Evolutionary conservation across 768 basidiomycete species (phyloP).

Genomic region (Trametes elegans): DNA sequence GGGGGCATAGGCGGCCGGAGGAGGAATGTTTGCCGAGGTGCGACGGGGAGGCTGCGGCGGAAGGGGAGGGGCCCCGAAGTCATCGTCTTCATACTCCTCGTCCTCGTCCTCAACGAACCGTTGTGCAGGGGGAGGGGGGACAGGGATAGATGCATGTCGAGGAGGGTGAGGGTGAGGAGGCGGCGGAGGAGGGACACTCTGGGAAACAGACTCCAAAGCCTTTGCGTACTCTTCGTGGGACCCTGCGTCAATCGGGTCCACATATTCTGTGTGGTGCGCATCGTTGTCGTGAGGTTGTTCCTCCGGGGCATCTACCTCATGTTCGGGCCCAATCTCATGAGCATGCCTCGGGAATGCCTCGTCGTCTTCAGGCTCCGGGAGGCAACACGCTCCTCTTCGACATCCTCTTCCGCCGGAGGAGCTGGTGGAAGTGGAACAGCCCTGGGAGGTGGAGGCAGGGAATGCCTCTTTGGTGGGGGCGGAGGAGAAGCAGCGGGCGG

Average conservation of each 20-base stretch:
- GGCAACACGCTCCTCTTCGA: background rate
- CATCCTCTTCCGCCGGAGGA: background rate
- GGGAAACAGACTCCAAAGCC: too few species aligned
- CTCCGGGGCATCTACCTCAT: slow-evolving; percentile 3
- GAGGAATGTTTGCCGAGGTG: background rate
- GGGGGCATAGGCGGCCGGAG: slow-evolving; percentile 3
- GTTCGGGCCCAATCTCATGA: slow-evolving; percentile 3
- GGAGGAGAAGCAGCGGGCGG: slow-evolving; percentile 7
- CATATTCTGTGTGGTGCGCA: background rate
- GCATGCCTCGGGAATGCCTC: slow-evolving; percentile 2
- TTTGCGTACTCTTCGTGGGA: background rate
- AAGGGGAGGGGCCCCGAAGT: background rate
- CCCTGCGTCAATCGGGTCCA: background rate
- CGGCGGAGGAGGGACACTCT: slow-evolving; percentile 6
- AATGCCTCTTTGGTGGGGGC: background rate
- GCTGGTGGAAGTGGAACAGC: slow-evolving; percentile 7
- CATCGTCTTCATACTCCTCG: slow-evolving; percentile 4
- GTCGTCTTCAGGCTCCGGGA: slow-evolving; percentile 8
- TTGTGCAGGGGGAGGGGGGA: background rate
- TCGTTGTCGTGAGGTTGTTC: background rate
- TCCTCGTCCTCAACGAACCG: background rate
- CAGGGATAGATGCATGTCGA: slow-evolving; percentile 7
- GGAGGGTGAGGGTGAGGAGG: slow-evolving; percentile 17
- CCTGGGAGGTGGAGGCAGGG: slow-evolving; percentile 7
- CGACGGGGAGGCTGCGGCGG: slow-evolving; percentile 16